These are phyloP conservation scores for Neurospora africana DNA, from an alignment of 495 filamentous ascomycete species.

Conservation along the genomic window DNA sequence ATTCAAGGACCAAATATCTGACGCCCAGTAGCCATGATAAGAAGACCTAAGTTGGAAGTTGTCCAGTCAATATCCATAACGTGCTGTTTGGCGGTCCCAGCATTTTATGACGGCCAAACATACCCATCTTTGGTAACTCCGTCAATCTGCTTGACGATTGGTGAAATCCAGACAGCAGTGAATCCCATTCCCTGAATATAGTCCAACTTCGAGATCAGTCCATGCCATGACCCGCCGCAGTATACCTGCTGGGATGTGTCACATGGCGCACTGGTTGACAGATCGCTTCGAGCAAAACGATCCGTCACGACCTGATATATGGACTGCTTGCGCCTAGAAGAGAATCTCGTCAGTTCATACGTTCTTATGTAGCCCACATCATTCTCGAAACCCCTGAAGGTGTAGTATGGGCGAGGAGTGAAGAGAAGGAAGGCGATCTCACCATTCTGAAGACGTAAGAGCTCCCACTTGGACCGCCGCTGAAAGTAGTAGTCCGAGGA, in stretches of 20 bases:
- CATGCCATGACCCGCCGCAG: slow-evolving; percentile 68
- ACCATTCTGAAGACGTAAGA: slow-evolving; percentile 15
- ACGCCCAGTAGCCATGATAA: slow-evolving; percentile 73
- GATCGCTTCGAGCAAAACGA: slow-evolving; percentile 59
- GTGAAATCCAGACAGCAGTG: slow-evolving; percentile 76
- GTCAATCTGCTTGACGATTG: slow-evolving; percentile 52
- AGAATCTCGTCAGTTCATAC: neutral
- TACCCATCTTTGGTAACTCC: slow-evolving; percentile 43
- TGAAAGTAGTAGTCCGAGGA: neutral
- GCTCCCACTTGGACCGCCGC: slow-evolving; percentile 1
- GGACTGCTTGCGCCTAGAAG: slow-evolving; percentile 46
- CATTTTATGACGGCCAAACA: neutral
- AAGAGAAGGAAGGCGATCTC: neutral
- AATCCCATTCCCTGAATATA: slow-evolving; percentile 74
- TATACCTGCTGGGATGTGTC: slow-evolving; percentile 44
- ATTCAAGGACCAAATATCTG: slow-evolving; percentile 56
- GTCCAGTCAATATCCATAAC: neutral
- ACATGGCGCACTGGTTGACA: slow-evolving; percentile 47
- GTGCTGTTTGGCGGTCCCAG: neutral
- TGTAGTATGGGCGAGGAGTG: neutral
- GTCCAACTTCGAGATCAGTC: slow-evolving; percentile 59
- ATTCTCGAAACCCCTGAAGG: neutral
- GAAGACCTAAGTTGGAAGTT: slow-evolving; percentile 20
- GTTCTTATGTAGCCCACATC: neutral
- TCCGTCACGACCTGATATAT: slow-evolving; percentile 72